Evolutionary conservation across 768 basidiomycete genomes (phyloP).

Genomic region (Gloeopeniophorella convolvens): DNA sequence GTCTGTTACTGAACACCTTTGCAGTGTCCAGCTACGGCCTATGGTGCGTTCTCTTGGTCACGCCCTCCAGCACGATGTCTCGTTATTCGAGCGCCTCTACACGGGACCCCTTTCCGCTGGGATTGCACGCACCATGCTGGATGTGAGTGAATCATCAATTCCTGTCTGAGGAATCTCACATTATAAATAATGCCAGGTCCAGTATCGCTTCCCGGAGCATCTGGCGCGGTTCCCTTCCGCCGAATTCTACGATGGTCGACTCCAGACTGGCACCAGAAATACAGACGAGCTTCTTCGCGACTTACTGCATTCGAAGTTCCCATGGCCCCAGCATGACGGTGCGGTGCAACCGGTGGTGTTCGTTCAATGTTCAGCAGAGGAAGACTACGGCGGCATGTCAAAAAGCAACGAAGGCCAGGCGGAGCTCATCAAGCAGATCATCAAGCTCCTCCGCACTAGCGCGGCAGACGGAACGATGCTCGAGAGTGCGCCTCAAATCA

Average conservation of each 20-base stretch:
- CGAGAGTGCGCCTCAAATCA: constrained; percentile 26
- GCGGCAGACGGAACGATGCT: background rate
- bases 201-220: constrained; percentile 56
- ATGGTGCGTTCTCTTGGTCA: constrained; percentile 56
- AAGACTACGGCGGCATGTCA: constrained; percentile 52
- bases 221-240: constrained; percentile 55
- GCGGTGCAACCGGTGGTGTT: constrained; percentile 48
- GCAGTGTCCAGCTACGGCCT: constrained; percentile 61
- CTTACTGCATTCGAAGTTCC: constrained; percentile 40
- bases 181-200: too few species aligned
- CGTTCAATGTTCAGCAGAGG: constrained; percentile 49
- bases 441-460: constrained; percentile 34
- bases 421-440: constrained; percentile 41
- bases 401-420: constrained; percentile 59
- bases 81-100: constrained; percentile 56
- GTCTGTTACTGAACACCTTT: background rate
- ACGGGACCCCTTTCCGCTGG: constrained; percentile 30
- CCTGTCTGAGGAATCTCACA: too few species aligned
- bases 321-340: constrained; percentile 44
- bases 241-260: constrained; percentile 54
- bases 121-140: constrained; percentile 54
- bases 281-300: constrained; percentile 25
- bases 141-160: constrained; percentile 31
- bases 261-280: constrained; percentile 39
- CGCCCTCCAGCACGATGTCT: constrained; percentile 50